Base-by-base conservation (phyloP, 2,329 filamentous ascomycete genomes). In the Fusarium miscanthi region DNA sequence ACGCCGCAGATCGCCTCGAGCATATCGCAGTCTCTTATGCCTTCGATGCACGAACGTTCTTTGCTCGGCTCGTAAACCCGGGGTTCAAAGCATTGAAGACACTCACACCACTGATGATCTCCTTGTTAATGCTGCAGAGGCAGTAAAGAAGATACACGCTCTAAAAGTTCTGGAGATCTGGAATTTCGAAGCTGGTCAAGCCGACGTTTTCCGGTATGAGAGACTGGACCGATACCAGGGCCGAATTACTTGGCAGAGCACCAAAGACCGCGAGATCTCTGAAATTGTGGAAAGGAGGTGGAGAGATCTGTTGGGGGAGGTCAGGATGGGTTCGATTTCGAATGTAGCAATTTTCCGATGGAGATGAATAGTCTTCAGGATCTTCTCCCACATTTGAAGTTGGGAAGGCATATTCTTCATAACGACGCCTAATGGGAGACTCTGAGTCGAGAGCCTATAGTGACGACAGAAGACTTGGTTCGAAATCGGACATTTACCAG, bases 401-500 rank as follows among this genome's bases (percentile, higher is more conserved):
- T 52, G 5, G 5, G 33, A 3, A 12, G 27, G 49, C 33, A 27
- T 5, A 21, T 51, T 25, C n/a, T 51, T 51, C 46, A 27, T 8
- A 19, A 49, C 12, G 9, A 23, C 16, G 31, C 8, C 11, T 19
- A 23, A 2, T 10, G 30, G 8, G 19, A 10, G 16, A 25, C 4
- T 2, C 17, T 2, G 11, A 14, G 19, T 16, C 10, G 8, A 8
- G 10, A 37, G 9, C 9, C 17, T 19, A 37, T 19, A 37, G 9
- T 37, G 8, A 38, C 37, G 5, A 37, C 35, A 3, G n/a, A 19
- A 0, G 23, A 9, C 1, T 25, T 5, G 8, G 16, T 25, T 9
- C 10, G n/a, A 8, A 14, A 1, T 23, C 16, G 2, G 2, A 2
- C 8, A 1, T 11, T 6, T 25, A 19, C 49, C 11, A 7, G 9